Evolutionary conservation across 2,329 filamentous ascomycete genomes (phyloP).

Genomic region (Neophaeococcomyces mojaviensis): DNA sequence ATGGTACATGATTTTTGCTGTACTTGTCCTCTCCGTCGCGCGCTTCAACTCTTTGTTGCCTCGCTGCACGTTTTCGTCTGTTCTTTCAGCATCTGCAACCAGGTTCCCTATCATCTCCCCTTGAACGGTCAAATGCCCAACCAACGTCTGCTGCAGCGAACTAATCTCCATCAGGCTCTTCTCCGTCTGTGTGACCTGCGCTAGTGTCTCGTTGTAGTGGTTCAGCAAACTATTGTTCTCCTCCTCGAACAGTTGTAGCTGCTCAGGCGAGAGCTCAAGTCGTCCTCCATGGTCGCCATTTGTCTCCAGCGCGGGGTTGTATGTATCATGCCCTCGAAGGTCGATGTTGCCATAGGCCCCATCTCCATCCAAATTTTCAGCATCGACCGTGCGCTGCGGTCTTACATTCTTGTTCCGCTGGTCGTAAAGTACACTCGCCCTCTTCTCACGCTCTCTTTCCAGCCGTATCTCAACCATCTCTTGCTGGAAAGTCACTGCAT

Average conservation of each 20-base stretch:
- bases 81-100: slow-evolving; percentile 72
- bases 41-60: slow-evolving; percentile 89
- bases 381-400: slow-evolving; percentile 14
- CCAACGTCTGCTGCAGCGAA: slow-evolving; percentile 81
- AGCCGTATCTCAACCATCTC: slow-evolving; percentile 89
- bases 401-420: slow-evolving; percentile 45
- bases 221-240: slow-evolving; percentile 89
- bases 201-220: slow-evolving; percentile 87
- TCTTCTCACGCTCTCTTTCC: slow-evolving; percentile 79
- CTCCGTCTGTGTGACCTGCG: slow-evolving; percentile 89
- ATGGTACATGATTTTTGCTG: slow-evolving; percentile 71
- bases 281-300: slow-evolving; percentile 29
- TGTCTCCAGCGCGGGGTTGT: slow-evolving; percentile 20
- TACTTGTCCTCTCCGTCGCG: slow-evolving; percentile 64
- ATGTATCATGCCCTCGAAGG: slow-evolving; percentile 19
- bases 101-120: slow-evolving; percentile 84
- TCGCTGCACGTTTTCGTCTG: slow-evolving; percentile 75
- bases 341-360: slow-evolving; percentile 18
- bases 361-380: slow-evolving; percentile 24
- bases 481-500: slow-evolving; percentile 70
- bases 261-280: slow-evolving; percentile 65
- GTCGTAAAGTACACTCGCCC: slow-evolving; percentile 67
- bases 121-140: slow-evolving; percentile 76
- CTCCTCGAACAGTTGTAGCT: slow-evolving; percentile 85
- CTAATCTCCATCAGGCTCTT: slow-evolving; percentile 87